Evolutionary conservation across 2,329 filamentous ascomycete genomes (phyloP), one percentile per base, ranked within the genome.

Genomic region (Davidsoniella neocaledoniae): DNA sequence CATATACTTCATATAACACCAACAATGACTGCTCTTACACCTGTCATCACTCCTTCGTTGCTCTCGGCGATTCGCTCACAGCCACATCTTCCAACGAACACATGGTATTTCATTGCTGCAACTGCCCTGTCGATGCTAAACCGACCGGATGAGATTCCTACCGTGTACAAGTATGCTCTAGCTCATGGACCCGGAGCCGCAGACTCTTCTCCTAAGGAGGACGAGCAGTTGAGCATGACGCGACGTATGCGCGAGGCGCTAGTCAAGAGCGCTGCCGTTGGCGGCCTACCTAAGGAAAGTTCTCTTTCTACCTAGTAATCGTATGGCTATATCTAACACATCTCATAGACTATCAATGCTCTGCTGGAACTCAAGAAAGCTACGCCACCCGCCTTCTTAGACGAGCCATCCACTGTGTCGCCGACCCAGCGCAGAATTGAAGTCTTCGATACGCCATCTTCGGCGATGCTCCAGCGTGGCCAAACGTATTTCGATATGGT

Each of bases 51-150:
- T 5, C 64, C 68, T 4, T 54, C 61, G 2, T 57, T 73, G 10
- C 58, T 73, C 8, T 58, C 62, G 4, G 63, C 62, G 3, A 61
- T 73, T 19, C 61, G 66, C 26, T 60, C 58, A 33, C 60, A 66
- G 29, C 64, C 67, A 3, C 54, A 64, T 33, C 58, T 74, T 3
- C 70, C 70, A 7, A 58, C 55, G 5, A 59, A 72, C 23, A 63
- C 63, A 3, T 74, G 71, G 69, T 73, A 74, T 54, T 64, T 70
- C 46, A 61, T 74, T 29, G 61, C 67, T 7, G 66, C 66, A 6
- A 65, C 68, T 1, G 65, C 69, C 0, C 58, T 74, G 29, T 66
- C 65, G 4, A 60, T 67, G 10, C 60, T 74, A 16, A 74, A 73
- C 55, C 64, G 68, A 5, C 69, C 70, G 2, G 66, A 71, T 49